Percentiles rank a stretch among this genome's conserved stretches.
Conservation (phyloP, 2,329 filamentous ascomycete genomes). For the Exophiala alcalophila region DNA sequence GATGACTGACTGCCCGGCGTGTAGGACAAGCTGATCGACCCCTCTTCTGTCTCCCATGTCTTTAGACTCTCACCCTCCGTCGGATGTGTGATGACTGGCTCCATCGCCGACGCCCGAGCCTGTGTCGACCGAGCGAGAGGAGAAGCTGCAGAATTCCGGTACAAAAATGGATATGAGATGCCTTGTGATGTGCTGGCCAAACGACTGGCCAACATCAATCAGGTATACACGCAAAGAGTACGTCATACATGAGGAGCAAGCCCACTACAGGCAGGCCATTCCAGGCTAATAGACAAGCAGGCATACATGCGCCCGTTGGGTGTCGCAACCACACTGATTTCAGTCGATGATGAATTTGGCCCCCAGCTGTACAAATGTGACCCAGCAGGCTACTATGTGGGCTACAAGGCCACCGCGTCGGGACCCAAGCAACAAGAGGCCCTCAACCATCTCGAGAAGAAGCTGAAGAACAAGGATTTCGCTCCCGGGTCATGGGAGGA, state of each 20-base stretch:
- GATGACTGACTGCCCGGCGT: constrained; percentile 21
- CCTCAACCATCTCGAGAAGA: constrained; percentile 98
- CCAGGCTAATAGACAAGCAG: constrained; percentile 41
- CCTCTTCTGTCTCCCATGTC: constrained; percentile 92
- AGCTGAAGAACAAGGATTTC: constrained; percentile 97
- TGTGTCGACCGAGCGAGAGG: constrained; percentile 89
- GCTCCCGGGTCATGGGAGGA: constrained; percentile 94
- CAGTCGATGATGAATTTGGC: constrained; percentile 85
- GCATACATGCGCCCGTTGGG: constrained; percentile 98
- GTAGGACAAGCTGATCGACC: constrained; percentile 98
- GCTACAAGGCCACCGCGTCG: constrained; percentile 96
- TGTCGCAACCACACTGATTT: constrained; percentile 91
- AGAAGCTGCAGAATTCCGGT: constrained; percentile 95
- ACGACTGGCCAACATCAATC: constrained; percentile 96
- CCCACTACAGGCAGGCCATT: background rate
- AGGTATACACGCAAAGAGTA: constrained; percentile 97
- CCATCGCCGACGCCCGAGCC: constrained; percentile 93
- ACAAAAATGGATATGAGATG: constrained; percentile 99
- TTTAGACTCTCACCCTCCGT: constrained; percentile 95
- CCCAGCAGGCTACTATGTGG: constrained; percentile 94
- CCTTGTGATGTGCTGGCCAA: constrained; percentile 95
- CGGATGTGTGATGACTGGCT: constrained; percentile 97
- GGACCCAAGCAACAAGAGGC: constrained; percentile 99
- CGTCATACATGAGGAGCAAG: constrained; percentile 33
- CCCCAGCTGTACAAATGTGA: constrained; percentile 98